Percentiles rank a stretch among this genome's conserved stretches.
Conservation (phyloP, 257 asterid species). For the Solanum tarijense region DNA sequence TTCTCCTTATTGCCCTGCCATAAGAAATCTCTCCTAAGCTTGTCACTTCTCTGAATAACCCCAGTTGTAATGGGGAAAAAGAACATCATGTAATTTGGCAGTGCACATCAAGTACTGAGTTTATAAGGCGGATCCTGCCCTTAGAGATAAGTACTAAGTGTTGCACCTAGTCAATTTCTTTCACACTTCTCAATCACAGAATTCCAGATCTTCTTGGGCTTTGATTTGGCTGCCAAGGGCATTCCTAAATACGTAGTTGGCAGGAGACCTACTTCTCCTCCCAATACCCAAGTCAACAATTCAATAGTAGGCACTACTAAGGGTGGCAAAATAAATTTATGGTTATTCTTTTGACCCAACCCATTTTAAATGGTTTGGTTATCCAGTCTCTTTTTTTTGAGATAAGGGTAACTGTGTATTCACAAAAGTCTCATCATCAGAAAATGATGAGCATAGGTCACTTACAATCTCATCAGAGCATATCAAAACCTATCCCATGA, state of each 20-base stretch:
- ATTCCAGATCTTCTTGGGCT: background rate
- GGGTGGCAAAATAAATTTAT: no score
- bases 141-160: background rate
- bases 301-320: background rate
- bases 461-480: no score
- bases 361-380: no score
- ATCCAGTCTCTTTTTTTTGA: no score
- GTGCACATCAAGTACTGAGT: background rate
- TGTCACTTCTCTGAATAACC: background rate
- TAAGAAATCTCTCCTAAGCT: background rate
- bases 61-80: background rate
- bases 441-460: no score
- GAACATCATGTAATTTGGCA: background rate
- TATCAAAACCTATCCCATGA: no score
- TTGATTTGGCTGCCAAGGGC: background rate
- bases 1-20: background rate
- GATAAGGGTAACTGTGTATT: no score
- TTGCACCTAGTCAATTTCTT: background rate
- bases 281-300: background rate
- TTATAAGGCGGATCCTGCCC: background rate
- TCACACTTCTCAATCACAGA: background rate
- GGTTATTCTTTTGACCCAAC: no score
- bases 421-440: no score
- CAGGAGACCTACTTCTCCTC: background rate
- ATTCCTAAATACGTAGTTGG: background rate